Percentiles rank a stretch among this genome's conserved stretches.
phyloP scores from a whole-genome alignment of 2,329 filamentous ascomycete species.

The Aaosphaeria pasadenensis region DNA sequence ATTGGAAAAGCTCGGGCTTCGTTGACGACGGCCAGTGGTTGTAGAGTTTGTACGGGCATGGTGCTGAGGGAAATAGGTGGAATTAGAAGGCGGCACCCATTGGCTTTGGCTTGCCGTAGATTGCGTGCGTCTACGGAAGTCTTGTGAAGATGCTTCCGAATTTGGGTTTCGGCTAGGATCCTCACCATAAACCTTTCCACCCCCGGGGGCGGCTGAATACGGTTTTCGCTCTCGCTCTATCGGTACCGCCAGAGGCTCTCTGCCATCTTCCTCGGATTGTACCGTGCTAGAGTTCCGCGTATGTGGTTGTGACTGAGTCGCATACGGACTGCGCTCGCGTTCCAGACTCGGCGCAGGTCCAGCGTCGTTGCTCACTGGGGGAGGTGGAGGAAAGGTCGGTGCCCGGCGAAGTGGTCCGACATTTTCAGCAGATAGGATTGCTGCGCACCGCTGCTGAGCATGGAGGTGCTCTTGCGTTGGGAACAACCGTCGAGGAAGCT shows the following conservation, averaged over 20 bases:
- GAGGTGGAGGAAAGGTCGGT: conserved; percentile 34
- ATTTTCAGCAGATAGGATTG: conserved; percentile 54
- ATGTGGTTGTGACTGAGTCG: conserved; percentile 12
- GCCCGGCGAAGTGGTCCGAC: conserved; percentile 33
- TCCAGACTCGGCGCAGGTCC: conserved; percentile 23
- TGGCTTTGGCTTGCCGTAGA: conserved; percentile 30
- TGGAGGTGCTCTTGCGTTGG: conserved; percentile 58
- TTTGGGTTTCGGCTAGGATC: conserved; percentile 20
- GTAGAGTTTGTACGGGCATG: conserved; percentile 21
- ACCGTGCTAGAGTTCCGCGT: conserved; percentile 19
- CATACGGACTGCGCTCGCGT: conserved; percentile 35
- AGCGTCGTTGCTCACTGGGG: conserved; percentile 20
- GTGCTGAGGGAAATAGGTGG: conserved; percentile 13
- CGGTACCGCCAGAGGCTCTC: conserved; percentile 43
- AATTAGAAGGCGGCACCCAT: conserved; percentile 20
- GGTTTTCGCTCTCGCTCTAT: conserved; percentile 66
- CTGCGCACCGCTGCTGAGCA: conserved; percentile 59
- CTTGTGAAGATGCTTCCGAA: conserved; percentile 18
- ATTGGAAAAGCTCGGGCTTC: conserved; percentile 34
- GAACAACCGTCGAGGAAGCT: conserved; percentile 71
- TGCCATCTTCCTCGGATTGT: conserved; percentile 37
- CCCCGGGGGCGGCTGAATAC: conserved; percentile 58
- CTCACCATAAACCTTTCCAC: conserved; percentile 55
- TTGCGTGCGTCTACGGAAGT: conserved; percentile 26
- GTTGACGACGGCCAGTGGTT: conserved; percentile 17